Conservation (phyloP, 2,329 filamentous ascomycete species). For the Clarireedia paspali region DNA sequence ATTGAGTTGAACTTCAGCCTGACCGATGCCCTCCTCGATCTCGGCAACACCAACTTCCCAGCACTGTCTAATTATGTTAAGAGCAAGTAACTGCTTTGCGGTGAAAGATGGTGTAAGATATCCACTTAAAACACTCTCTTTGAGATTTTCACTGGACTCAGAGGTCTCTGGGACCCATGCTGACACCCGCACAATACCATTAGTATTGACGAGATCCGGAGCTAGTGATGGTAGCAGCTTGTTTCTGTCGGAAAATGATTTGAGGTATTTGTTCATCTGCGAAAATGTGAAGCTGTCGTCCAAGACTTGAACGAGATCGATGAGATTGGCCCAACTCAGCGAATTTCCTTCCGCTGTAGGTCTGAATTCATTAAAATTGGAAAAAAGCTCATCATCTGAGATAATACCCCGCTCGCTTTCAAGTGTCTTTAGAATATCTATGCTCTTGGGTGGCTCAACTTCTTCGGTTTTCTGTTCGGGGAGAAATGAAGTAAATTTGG, state of each 20-base stretch:
- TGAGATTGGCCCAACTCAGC: conserved; percentile 23
- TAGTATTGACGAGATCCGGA: background rate
- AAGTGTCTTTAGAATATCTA: conserved; percentile 27
- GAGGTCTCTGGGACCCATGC: conserved; percentile 26
- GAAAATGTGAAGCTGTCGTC: conserved; percentile 24
- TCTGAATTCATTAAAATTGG: conserved; percentile 26
- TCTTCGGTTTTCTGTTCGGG: background rate
- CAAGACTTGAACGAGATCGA: conserved; percentile 21
- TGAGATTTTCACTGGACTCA: conserved; percentile 16
- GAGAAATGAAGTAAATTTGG: conserved; percentile 14
- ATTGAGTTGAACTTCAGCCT: conserved; percentile 25
- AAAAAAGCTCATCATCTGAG: conserved; percentile 20
- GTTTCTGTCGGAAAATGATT: background rate
- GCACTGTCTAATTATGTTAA: conserved; percentile 24
- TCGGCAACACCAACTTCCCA: conserved; percentile 27
- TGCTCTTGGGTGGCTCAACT: conserved; percentile 12
- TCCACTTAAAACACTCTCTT: conserved; percentile 20
- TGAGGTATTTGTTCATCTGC: conserved; percentile 26
- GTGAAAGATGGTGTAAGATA: conserved; percentile 25
- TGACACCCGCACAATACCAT: conserved; percentile 15
- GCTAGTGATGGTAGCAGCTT: background rate
- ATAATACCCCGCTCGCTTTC: conserved; percentile 25
- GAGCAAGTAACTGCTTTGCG: conserved; percentile 22
- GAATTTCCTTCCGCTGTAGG: conserved; percentile 14
- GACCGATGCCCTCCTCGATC: conserved; percentile 24